Base-by-base conservation (phyloP, 2,329 filamentous ascomycete genomes). In the Parascedosporium putredinis region DNA sequence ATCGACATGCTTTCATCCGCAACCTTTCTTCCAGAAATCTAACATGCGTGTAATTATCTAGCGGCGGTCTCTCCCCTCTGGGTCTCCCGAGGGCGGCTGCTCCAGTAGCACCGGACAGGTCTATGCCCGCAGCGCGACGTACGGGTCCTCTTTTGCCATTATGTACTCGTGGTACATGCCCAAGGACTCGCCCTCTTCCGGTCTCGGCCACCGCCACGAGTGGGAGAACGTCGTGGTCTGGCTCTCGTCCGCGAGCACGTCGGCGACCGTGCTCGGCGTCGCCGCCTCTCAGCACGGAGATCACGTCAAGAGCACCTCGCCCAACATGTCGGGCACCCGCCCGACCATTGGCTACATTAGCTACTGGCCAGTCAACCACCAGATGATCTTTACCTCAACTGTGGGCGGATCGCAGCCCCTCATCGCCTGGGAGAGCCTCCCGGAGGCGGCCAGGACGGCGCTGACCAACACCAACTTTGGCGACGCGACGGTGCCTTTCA, bases 81-180 rank as follows among this genome's bases (percentile, higher is more conserved):
- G 67, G 10, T 51, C 50, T 18, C 53, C 58, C 1, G 55, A 54
- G 16, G 61, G 62, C n/a, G 59, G 57, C 51, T 69, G 65, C 58
- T 59, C 53, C 48, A 60, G 57, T 48, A 60, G 47, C 52, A 61
- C 59, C 12, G 67, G 67, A 27, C 66, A 70, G 55, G 61, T 66
- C 2, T 71, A 71, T 53, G 64, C 60, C 20, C 60, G 67, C 10
- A 59, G 57, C 16, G 54, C 53, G 3, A 51, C 52, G 23, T 57
- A 62, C 52, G 59, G 60, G 12, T 59, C 54, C 40, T 54, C 58
- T 42, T 63, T 61, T 45, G 64, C 58, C 47, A 63, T 70, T 54
- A 67, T 71, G 66, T 70, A 69, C 55, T 58, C 64, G 4, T 70
- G 68, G 69, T 73, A 71, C 56, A 63, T 69, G 56, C 70, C 70